Base-by-base conservation (phyloP, 805 yeast genomes). In the Saccharomycopsis microspora region DNA sequence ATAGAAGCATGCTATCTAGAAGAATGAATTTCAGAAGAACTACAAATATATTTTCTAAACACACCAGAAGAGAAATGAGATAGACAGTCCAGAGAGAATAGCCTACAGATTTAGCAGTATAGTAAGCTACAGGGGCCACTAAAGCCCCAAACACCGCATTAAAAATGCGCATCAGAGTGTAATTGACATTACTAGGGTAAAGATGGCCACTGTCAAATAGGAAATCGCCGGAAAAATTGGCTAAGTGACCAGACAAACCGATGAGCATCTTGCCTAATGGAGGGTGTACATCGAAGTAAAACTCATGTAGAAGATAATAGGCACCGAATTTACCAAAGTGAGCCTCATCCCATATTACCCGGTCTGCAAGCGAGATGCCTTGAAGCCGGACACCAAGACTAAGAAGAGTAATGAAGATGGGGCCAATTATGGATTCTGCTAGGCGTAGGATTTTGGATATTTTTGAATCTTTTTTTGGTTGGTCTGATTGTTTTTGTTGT, bases 261-360 rank as follows among this genome's bases (percentile, higher is more conserved):
- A 83, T 79, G 44, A 85, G 66, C 81, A 85, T 77, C 58, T 85
- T 85, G 6, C 93, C 95, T 56, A 85, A 69, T 1, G 94, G 94
- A 27, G 95, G 95, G 60, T 85, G 95, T 32, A 85, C 94, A 65
- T 85, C 95, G 57, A 80, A 86, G 58, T 85, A 85, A 60, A 84
- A 83, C 57, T 84, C 88, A 58, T 80, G 87, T 61, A 80, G 75
- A 54, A 83, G 66, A 62, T 85, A 85, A 58, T 83, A 79, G 3
- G 90, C 80, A 41, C 94, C 94, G 61, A 85, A 85, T 61, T 82
- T 83, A 40, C 93, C 95, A 61, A 85, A 85, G 68, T 85, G 95
- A 4, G 94, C 93, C 63, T 85, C 95, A 66, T 85, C 95, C 95
- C 95, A 85, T 5, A 83, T 82, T 43, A 85, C 90, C 47, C 69